These are phyloP conservation scores for Mycena venus DNA, from an alignment of 768 basidiomycete genomes.

Conservation along the genomic window DNA sequence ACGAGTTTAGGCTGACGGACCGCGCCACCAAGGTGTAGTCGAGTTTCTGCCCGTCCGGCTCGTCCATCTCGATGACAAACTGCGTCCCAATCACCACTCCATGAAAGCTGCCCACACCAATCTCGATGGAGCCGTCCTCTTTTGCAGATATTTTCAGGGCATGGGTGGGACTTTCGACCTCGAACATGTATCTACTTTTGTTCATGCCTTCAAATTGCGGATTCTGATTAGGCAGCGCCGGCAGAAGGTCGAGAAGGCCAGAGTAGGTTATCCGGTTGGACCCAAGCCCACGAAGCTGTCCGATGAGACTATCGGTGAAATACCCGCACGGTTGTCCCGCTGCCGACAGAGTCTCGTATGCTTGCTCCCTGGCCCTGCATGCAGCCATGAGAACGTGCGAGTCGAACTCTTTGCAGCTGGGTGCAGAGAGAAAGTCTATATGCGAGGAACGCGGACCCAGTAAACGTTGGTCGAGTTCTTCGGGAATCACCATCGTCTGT, in stretches of 20 bases:
- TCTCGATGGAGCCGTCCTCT: constrained; percentile 1
- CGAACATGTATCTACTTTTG: constrained; percentile 27
- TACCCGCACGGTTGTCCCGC: constrained; percentile 20
- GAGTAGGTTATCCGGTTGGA: constrained; percentile 24
- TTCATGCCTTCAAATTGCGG: constrained; percentile 28
- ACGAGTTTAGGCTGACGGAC: constrained; percentile 12
- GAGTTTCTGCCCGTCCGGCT: too few species aligned
- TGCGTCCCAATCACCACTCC: constrained; percentile 28
- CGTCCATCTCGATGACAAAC: neutral
- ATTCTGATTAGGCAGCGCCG: constrained; percentile 22
- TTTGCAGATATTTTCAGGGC: neutral
- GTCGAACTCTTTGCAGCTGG: constrained; percentile 16
- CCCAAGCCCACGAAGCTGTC: constrained; percentile 3
- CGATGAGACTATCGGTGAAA: constrained; percentile 25
- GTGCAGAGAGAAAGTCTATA: constrained; percentile 5
- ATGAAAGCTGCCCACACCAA: constrained; percentile 6
- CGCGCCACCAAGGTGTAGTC: constrained; percentile 10
- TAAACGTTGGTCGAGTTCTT: constrained; percentile 1
- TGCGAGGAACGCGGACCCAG: neutral
- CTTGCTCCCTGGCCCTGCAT: constrained; percentile 26
- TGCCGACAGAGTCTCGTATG: constrained; percentile 23
- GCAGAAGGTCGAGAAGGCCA: constrained; percentile 19
- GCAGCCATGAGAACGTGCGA: constrained; percentile 36
- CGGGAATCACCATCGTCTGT: constrained; percentile 10
- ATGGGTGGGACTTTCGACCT: neutral